phyloP scores from a whole-genome alignment of 2,329 filamentous ascomycete genomes.

The Aureobasidium lini region DNA sequence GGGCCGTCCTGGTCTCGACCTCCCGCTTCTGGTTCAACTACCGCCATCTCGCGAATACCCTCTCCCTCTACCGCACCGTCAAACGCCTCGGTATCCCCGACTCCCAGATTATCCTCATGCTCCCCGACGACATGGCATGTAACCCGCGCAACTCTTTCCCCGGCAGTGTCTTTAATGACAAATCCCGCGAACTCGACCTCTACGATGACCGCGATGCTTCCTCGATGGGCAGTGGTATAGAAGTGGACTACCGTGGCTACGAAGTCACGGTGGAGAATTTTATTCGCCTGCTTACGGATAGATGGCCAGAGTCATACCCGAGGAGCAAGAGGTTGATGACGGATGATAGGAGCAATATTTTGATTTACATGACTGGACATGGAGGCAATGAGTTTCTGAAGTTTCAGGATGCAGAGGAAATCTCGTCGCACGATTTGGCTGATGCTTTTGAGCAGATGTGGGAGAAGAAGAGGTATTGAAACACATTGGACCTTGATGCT shows the following conservation, averaged over 20 bases:
- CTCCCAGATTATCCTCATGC: constrained; percentile 98
- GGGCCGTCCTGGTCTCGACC: constrained; percentile 97
- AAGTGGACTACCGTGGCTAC: constrained; percentile 96
- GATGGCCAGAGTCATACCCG: constrained; percentile 89
- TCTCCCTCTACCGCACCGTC: constrained; percentile 95
- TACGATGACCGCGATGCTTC: constrained; percentile 72
- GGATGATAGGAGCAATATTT: constrained; percentile 90
- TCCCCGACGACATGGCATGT: constrained; percentile 99
- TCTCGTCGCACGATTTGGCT: constrained; percentile 89
- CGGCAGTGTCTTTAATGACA: constrained; percentile 96
- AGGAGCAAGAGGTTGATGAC: constrained; percentile 89
- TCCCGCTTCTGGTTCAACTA: constrained; percentile 99
- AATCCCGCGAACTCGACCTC: constrained; percentile 86
- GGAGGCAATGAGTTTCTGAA: constrained; percentile 97
- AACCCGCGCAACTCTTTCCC: constrained; percentile 98
- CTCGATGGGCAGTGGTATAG: constrained; percentile 50
- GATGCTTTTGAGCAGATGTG: constrained; percentile 99
- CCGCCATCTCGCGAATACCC: constrained; percentile 92
- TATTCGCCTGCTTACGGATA: constrained; percentile 87
- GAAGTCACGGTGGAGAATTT: constrained; percentile 99
- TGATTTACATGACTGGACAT: constrained; percentile 99
- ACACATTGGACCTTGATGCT: constrained; percentile 1
- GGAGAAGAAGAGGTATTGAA: constrained; percentile 80
- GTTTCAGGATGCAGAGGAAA: constrained; percentile 97
- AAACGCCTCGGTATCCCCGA: constrained; percentile 97